These are phyloP conservation scores for Citrus cavaleriei DNA, from an alignment of 345 rosid genomes.

Conservation along the genomic window DNA sequence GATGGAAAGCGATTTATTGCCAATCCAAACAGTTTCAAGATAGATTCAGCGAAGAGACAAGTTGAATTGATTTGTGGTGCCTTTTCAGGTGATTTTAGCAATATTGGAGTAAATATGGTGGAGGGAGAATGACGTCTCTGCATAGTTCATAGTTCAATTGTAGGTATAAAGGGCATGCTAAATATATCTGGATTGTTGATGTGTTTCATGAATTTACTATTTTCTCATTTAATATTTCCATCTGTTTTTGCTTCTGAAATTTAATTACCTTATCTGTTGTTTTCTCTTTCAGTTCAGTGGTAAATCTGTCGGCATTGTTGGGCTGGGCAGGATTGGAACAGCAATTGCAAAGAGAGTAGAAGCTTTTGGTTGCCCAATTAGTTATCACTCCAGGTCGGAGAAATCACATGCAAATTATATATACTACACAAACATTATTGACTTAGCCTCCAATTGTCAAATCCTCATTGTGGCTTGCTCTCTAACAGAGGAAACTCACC, in stretches of 20 bases:
- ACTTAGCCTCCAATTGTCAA: conserved; percentile 45
- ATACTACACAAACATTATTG: conserved; percentile 36
- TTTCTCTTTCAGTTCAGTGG: conserved; percentile 47
- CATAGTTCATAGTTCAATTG: not conserved
- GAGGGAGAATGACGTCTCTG: not conserved
- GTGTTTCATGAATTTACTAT: not conserved
- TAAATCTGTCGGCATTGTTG: conserved; percentile 57
- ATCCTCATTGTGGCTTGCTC: conserved; percentile 60
- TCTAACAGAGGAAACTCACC: conserved; percentile 45
- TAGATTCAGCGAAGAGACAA: not conserved
- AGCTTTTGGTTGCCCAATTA: conserved; percentile 50
- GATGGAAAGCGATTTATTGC: not conserved
- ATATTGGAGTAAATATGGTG: not conserved
- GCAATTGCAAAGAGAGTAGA: conserved; percentile 62
- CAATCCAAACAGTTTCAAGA: not conserved
- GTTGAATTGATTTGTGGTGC: not conserved
- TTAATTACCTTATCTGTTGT: not conserved
- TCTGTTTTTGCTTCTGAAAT: not conserved
- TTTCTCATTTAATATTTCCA: not conserved
- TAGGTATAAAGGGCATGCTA: not conserved
- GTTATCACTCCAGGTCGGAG: conserved; percentile 45
- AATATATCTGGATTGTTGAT: not conserved
- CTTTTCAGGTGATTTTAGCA: not conserved
- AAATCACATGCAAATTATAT: conserved; percentile 35
- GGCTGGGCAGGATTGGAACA: conserved; percentile 55